Percentiles rank a stretch among this genome's conserved stretches.
phyloP scores from a whole-genome alignment of 1,284 basidiomycete species.

The Cutaneotrichosporon cutaneum region DNA sequence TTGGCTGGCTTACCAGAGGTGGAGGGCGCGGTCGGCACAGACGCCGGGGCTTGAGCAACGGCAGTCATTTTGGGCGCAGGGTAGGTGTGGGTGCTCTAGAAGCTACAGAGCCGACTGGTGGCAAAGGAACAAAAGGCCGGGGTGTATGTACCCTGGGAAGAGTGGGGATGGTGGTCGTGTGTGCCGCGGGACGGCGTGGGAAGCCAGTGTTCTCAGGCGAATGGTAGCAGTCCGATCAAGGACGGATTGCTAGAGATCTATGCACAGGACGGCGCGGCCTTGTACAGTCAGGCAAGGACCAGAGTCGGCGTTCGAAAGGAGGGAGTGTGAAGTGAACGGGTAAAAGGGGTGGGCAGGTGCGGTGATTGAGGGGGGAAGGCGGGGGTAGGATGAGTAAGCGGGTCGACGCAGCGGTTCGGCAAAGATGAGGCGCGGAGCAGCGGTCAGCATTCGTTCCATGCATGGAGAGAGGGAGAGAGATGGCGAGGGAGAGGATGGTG shows the following conservation, averaged over 20 bases:
- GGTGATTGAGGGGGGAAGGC: not conserved
- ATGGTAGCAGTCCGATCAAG: not conserved
- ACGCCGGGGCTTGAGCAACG: slow-evolving; percentile 25
- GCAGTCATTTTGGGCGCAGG: slow-evolving; percentile 21
- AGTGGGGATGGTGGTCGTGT: not conserved
- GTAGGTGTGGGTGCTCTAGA: not conserved
- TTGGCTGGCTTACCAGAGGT: slow-evolving; percentile 14
- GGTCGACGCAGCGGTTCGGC: not conserved
- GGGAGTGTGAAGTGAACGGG: not conserved
- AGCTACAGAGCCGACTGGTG: not conserved
- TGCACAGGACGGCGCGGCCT: not conserved
- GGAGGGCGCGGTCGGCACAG: slow-evolving; percentile 16
- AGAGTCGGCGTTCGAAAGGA: not conserved
- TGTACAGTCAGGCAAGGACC: not conserved
- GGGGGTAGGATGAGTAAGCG: slow-evolving; percentile 6
- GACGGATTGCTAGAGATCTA: not conserved
- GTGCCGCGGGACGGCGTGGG: not conserved
- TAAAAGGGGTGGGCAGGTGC: slow-evolving; percentile 1
- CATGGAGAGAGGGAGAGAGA: not conserved
- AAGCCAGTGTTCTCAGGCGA: slow-evolving; percentile 1
- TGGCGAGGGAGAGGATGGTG: not conserved
- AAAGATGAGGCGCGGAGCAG: not conserved
- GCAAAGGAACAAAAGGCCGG: not conserved
- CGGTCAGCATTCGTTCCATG: not conserved
- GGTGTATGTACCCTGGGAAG: not conserved